phyloP scores from a whole-genome alignment of 805 yeast species.

The Ogataea nitratoaversa region DNA sequence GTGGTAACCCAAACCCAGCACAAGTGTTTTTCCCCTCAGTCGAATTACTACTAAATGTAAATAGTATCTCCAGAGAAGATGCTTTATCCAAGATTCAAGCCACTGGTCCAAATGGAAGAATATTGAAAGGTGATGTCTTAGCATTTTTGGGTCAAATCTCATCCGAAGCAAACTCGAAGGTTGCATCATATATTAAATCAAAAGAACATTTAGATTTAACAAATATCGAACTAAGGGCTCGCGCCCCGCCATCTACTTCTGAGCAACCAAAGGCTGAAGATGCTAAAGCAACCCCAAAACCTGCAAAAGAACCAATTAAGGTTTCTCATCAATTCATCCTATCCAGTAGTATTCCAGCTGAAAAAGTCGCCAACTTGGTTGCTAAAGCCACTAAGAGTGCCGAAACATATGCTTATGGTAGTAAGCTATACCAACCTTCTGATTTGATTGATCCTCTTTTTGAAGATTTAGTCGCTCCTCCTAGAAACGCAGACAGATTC shows the following conservation, averaged over 20 bases:
- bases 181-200: conserved; percentile 53
- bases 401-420: conserved; percentile 38
- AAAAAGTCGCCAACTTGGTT: conserved; percentile 32
- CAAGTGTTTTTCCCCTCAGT: conserved; percentile 82
- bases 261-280: conserved; percentile 1
- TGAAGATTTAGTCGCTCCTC: conserved; percentile 52
- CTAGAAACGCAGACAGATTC: conserved; percentile 41
- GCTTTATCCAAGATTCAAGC: conserved; percentile 73
- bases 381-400: conserved; percentile 43
- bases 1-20: conserved; percentile 50
- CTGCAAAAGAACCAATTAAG: conserved; percentile 33
- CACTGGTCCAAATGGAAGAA: conserved; percentile 84
- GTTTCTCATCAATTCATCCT: conserved; percentile 30
- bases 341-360: conserved; percentile 26
- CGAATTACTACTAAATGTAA: conserved; percentile 52
- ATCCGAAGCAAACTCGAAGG: conserved; percentile 43
- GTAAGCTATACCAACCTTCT: conserved; percentile 33
- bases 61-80: conserved; percentile 62
- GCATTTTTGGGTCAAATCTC: conserved; percentile 76
- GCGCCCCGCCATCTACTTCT: conserved; percentile 7
- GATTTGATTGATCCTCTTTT: conserved; percentile 56
- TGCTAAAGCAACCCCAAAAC: conserved; percentile 3
- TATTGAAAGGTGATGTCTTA: conserved; percentile 87
- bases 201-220: conserved; percentile 68
- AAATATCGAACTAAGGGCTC: conserved; percentile 46